Conservation (phyloP, 164 flowering plant species). For the Warburgia ugandensis region DNA sequence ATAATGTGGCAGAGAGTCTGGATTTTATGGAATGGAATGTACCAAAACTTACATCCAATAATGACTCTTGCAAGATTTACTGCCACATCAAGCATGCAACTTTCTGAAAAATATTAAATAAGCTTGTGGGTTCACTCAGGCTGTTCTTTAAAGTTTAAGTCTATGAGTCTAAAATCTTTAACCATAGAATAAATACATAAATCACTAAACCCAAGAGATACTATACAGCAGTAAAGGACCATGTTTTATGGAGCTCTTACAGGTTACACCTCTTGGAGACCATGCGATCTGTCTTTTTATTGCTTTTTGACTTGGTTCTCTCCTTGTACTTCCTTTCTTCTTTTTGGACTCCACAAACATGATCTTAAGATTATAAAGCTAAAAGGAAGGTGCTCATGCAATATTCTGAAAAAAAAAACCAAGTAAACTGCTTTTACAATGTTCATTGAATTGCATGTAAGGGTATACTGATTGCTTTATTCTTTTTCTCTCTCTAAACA, state of each 20-base stretch:
- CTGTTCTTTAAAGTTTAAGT: background rate
- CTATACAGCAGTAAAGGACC: conserved; percentile 9
- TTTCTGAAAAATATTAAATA: no score
- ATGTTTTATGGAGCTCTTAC: conserved; percentile 6
- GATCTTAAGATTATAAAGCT: background rate
- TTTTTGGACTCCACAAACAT: background rate
- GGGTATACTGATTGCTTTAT: background rate
- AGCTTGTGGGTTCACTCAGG: background rate
- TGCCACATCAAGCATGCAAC: no score
- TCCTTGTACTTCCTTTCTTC: background rate
- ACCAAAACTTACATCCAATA: no score
- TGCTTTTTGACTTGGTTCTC: conserved; percentile 8
- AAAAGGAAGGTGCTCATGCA: background rate
- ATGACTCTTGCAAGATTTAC: no score
- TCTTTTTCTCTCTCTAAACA: no score
- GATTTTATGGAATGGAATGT: no score
- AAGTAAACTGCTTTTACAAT: background rate
- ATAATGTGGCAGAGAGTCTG: no score
- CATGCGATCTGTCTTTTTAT: conserved; percentile 7
- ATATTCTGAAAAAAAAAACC: background rate
- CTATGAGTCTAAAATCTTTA: background rate
- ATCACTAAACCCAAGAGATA: background rate
- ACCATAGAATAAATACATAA: background rate
- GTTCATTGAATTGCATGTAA: background rate
- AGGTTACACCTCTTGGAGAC: conserved; percentile 15